phyloP scores from a whole-genome alignment of 768 basidiomycete species.

The Asterophora lycoperdoides region DNA sequence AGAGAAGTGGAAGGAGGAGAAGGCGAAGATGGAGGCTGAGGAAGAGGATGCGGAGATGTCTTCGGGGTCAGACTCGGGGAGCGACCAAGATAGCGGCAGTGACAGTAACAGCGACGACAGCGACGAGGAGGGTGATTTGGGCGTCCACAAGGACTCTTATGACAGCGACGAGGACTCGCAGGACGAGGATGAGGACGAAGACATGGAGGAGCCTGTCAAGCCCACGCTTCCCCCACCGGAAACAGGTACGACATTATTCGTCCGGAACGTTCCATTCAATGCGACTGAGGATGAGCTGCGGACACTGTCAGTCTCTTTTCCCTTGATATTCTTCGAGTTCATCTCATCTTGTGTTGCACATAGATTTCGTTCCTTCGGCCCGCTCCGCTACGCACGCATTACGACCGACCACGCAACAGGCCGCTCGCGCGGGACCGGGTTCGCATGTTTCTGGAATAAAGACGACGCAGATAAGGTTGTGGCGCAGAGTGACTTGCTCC shows the following conservation, averaged over 20 bases:
- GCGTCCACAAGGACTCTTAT: constrained; percentile 42
- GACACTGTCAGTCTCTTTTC: constrained; percentile 53
- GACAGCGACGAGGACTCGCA: constrained; percentile 35
- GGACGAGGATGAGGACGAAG: constrained; percentile 28
- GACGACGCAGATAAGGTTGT: constrained; percentile 86
- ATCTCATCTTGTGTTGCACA: constrained; percentile 1
- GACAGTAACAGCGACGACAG: constrained; percentile 25
- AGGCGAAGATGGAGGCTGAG: constrained; percentile 46
- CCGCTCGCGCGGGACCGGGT: constrained; percentile 91
- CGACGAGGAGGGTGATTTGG: constrained; percentile 39
- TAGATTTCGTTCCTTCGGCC: constrained; percentile 90
- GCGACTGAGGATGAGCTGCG: constrained; percentile 93
- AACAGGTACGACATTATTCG: constrained; percentile 86
- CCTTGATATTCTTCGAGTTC: neutral
- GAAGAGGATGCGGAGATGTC: constrained; percentile 35
- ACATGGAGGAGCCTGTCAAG: constrained; percentile 46
- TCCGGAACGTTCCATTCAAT: constrained; percentile 89
- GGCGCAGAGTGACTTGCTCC: constrained; percentile 71
- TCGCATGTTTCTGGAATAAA: constrained; percentile 95
- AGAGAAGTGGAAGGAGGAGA: constrained; percentile 84
- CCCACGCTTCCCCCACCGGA: constrained; percentile 79
- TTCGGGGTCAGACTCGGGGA: constrained; percentile 25
- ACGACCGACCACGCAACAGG: constrained; percentile 80
- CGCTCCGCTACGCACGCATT: constrained; percentile 89
- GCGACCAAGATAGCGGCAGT: constrained; percentile 23